Percentiles rank a stretch among this genome's conserved stretches.
Evolutionary conservation across 192 early-diverging fungal species (phyloP).

Genomic region (Rhizophagus clarus): DNA sequence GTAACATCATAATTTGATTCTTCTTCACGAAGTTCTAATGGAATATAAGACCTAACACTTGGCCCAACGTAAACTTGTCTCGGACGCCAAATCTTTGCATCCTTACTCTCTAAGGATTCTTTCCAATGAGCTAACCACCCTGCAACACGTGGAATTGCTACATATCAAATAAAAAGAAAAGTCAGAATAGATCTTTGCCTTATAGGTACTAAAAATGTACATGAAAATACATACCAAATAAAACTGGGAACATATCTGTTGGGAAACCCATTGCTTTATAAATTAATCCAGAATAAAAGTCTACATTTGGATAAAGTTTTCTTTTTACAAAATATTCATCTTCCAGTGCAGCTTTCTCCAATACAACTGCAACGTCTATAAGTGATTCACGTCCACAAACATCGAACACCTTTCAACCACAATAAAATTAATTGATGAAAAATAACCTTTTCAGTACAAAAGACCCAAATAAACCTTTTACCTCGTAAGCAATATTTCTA

Average conservation of each 20-base stretch:
- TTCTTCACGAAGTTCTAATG: conserved; percentile 32
- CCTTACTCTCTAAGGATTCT: conserved; percentile 55
- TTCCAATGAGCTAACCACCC: conserved; percentile 73
- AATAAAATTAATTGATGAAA: conserved; percentile 11
- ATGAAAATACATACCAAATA: conserved; percentile 53
- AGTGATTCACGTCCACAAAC: conserved; percentile 59
- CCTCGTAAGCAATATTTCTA: conserved; percentile 58
- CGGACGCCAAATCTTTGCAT: conserved; percentile 66
- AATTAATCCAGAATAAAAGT: conserved; percentile 58
- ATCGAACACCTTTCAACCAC: conserved; percentile 54
- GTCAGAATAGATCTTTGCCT: background rate
- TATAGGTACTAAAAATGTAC: background rate
- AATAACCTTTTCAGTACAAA: background rate
- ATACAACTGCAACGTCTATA: conserved; percentile 65
- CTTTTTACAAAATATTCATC: conserved; percentile 67
- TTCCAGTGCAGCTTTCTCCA: conserved; percentile 58
- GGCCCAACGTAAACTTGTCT: conserved; percentile 65
- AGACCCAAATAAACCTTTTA: background rate
- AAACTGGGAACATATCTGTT: conserved; percentile 73
- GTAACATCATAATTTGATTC: background rate
- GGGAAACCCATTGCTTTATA: conserved; percentile 75
- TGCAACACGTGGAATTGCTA: conserved; percentile 46
- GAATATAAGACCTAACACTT: conserved; percentile 46
- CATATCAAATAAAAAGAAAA: background rate
- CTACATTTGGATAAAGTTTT: conserved; percentile 63